Evolutionary conservation across 2,329 filamentous ascomycete genomes (phyloP).

Genomic region (Pseudocercospora eumusae): DNA sequence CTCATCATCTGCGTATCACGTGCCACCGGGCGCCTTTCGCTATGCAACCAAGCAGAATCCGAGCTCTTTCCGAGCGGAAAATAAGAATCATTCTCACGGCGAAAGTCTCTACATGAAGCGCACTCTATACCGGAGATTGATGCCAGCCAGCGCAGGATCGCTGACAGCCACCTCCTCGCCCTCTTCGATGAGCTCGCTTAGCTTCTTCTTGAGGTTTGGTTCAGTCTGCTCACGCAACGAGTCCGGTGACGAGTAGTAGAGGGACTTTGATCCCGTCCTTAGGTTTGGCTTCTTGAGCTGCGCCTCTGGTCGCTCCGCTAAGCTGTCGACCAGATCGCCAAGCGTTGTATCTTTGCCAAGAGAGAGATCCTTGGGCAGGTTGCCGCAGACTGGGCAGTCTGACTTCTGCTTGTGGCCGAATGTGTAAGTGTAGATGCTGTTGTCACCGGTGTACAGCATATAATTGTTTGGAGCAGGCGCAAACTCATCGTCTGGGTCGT

Average conservation of each 20-base stretch:
- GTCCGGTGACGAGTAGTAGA: constrained; percentile 86
- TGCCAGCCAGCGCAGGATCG: constrained; percentile 76
- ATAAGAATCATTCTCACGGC: background rate
- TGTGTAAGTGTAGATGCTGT: constrained; percentile 94
- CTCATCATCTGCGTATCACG: background rate
- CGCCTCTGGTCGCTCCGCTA: constrained; percentile 80
- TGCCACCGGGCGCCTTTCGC: background rate
- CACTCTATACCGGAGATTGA: constrained; percentile 65
- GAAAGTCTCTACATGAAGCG: constrained; percentile 24
- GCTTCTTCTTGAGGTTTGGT: constrained; percentile 75
- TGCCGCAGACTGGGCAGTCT: constrained; percentile 93
- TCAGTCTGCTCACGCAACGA: constrained; percentile 82
- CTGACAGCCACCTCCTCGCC: constrained; percentile 91
- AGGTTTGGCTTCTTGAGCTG: constrained; percentile 94
- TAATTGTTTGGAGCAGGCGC: constrained; percentile 64
- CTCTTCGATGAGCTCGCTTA: constrained; percentile 73
- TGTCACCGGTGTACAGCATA: constrained; percentile 99
- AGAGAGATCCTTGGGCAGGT: constrained; percentile 71
- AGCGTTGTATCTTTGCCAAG: constrained; percentile 73
- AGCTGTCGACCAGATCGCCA: constrained; percentile 78
- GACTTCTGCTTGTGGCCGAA: constrained; percentile 93
- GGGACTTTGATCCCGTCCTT: constrained; percentile 73
- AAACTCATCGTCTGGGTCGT: constrained; percentile 27
- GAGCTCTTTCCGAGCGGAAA: background rate
- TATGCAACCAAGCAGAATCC: background rate